phyloP scores from a whole-genome alignment of 179 eudicot genomes.

The Gypsophila paniculata region DNA sequence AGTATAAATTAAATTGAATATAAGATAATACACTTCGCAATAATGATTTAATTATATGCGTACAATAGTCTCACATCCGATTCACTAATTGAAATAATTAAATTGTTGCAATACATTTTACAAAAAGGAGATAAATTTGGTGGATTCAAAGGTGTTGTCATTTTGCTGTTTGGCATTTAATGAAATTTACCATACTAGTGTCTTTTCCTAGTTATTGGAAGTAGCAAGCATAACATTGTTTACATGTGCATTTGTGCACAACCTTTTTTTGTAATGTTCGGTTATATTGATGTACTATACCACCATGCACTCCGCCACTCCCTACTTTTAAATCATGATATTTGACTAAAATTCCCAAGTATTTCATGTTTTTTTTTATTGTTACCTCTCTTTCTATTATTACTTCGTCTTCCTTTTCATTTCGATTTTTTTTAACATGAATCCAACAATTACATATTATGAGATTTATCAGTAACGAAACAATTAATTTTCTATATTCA shows the following conservation, averaged over 20 bases:
- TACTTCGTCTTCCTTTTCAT: too few species aligned
- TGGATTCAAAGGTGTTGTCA: not conserved
- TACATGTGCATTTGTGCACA: slow-evolving; percentile 2
- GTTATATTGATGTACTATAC: not conserved
- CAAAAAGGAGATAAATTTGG: not conserved
- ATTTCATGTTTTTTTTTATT: not conserved
- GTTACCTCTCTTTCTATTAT: not conserved
- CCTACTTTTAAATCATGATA: not conserved
- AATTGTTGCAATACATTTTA: not conserved
- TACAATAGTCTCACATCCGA: too few species aligned
- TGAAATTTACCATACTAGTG: not conserved
- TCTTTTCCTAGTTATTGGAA: not conserved
- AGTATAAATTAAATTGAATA: too few species aligned
- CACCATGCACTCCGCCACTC: not conserved
- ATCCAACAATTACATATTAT: too few species aligned
- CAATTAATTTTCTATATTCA: too few species aligned
- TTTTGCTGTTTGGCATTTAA: slow-evolving; percentile 7
- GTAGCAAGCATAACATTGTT: not conserved
- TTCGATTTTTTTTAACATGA: too few species aligned
- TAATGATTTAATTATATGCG: too few species aligned
- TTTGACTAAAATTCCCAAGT: not conserved
- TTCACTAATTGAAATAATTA: too few species aligned
- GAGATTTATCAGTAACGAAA: too few species aligned
- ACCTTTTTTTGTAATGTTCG: not conserved
- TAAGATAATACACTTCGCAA: too few species aligned